Percentiles rank a stretch among this genome's conserved stretches.
Conservation (phyloP, 2,329 filamentous ascomycete genomes). For the Akanthomyces lecanii region DNA sequence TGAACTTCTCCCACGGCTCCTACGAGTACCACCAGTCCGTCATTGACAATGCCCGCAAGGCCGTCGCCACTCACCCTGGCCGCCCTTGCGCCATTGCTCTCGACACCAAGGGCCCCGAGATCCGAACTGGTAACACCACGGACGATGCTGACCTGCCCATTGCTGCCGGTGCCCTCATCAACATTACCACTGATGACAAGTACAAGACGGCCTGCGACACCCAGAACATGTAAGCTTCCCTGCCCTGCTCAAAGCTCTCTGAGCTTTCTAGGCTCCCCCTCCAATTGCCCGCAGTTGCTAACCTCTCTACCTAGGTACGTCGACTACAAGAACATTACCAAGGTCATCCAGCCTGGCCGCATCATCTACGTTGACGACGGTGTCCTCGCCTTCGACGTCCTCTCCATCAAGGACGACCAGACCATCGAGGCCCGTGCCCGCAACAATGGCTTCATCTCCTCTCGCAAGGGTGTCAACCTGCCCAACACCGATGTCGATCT, state of each 20-base stretch:
- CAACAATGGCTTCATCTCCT: slow-evolving; percentile 98
- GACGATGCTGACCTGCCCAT: slow-evolving; percentile 89
- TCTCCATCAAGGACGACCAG: slow-evolving; percentile 82
- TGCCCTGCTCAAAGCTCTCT: slow-evolving; percentile 10
- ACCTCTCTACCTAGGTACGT: slow-evolving; percentile 62
- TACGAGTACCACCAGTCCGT: slow-evolving; percentile 99
- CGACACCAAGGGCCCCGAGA: slow-evolving; percentile 63
- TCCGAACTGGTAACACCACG: slow-evolving; percentile 64
- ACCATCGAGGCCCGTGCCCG: slow-evolving; percentile 81
- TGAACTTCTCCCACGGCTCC: slow-evolving; percentile 85
- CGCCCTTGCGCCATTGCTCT: slow-evolving; percentile 94
- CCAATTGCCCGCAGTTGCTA: slow-evolving; percentile 16
- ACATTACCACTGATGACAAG: slow-evolving; percentile 94
- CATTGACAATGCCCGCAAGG: slow-evolving; percentile 89
- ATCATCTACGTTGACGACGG: slow-evolving; percentile 98
- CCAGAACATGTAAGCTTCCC: slow-evolving; percentile 76
- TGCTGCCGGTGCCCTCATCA: slow-evolving; percentile 75
- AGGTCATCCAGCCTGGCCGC: slow-evolving; percentile 87
- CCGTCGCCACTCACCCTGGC: slow-evolving; percentile 71
- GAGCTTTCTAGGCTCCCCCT: not conserved
- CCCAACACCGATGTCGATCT: slow-evolving; percentile 98
- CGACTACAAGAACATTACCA: slow-evolving; percentile 99
- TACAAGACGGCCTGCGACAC: slow-evolving; percentile 81
- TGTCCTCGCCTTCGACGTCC: slow-evolving; percentile 92
- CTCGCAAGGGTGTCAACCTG: slow-evolving; percentile 98